Evolutionary conservation across 805 yeast genomes (phyloP), one percentile per base, ranked within the genome.

Genomic region (Lipomyces anomalus): DNA sequence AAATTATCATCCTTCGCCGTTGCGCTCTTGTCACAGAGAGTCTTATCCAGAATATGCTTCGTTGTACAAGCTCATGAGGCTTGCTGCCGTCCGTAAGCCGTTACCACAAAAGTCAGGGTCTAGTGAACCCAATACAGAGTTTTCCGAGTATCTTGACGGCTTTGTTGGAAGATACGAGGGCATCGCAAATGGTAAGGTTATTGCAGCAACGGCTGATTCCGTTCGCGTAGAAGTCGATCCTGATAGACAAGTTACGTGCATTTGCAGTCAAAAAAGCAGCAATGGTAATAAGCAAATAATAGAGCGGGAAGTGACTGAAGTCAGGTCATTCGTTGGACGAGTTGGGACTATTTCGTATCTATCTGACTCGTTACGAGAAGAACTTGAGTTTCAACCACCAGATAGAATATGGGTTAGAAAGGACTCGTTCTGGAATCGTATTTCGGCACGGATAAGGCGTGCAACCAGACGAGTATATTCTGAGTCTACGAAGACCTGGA

Each of bases 1-100:
- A 2, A 40, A 44, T 2, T 44, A 52, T 4, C 21, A 29, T 16
- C 59, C 61, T 9, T 56, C 60, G 11, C 63, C 62, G 17, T 44
- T 63, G 26, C 44, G 60, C 11, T 45, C 54, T 9, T 63, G 57
- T 47, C 61, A 64, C 11, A 36, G 47, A 22, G 63, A 60, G 37
- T 46, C 60, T 9, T 63, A 63, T 40, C 67, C 67, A 1, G 67
- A 63, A 42, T 63, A 63, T 39, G 55, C 56, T 3, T 16, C 33
- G 4, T 56, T 63, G 22, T 57, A 48, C 42, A 39, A 45, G 22
- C 46, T 45, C n/a, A 63, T 63, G 67, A 47, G 52, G 23, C 44
- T 22, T 29, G 42, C 48, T 7, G 52, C 51, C 9, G 43, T 42
- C n/a, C 24, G 37, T 50, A 57, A 29, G 50, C 45, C 17, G 61